Percentiles rank a stretch among this genome's conserved stretches.
Evolutionary conservation across 306 rosid genomes (phyloP).

Genomic region (Pterocarpus macrocarpus): DNA sequence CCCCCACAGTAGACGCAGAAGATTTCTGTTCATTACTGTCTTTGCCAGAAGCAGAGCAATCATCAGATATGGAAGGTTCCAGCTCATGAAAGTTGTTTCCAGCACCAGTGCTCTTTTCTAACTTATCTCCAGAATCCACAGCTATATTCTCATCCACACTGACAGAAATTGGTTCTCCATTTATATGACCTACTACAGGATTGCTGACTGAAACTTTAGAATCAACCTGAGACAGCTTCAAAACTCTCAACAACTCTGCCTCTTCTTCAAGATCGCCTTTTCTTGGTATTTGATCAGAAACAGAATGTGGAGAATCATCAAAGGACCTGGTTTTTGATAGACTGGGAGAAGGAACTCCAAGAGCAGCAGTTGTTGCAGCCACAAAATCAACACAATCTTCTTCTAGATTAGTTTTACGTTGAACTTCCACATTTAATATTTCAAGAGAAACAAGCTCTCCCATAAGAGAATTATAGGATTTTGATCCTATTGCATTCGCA

Average conservation of each 20-base stretch:
- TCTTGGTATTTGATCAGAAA: slow-evolving; percentile 58
- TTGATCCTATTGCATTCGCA: slow-evolving; percentile 81
- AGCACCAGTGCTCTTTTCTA: slow-evolving; percentile 51
- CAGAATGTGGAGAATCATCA: slow-evolving; percentile 75
- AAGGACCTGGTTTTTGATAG: slow-evolving; percentile 84
- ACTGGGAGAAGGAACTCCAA: slow-evolving; percentile 96
- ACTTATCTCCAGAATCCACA: slow-evolving; percentile 57
- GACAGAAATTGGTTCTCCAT: slow-evolving; percentile 46
- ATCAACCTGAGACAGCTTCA: slow-evolving; percentile 72
- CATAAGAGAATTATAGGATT: slow-evolving; percentile 88
- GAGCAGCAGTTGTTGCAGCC: slow-evolving; percentile 97
- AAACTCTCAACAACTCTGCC: slow-evolving; percentile 74
- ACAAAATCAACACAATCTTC: slow-evolving; percentile 95
- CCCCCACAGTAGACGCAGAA: slow-evolving; percentile 48
- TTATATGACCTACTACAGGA: slow-evolving; percentile 48
- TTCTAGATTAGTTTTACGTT: slow-evolving; percentile 59
- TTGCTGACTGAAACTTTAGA: slow-evolving; percentile 51
- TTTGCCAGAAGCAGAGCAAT: slow-evolving; percentile 52
- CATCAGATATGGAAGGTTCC: slow-evolving; percentile 56
- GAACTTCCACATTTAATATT: slow-evolving; percentile 63
- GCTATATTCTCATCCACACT: slow-evolving; percentile 54
- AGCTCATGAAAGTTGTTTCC: slow-evolving; percentile 52
- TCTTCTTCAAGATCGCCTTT: slow-evolving; percentile 97
- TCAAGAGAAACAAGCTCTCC: slow-evolving; percentile 98
- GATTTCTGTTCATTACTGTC: slow-evolving; percentile 50